These are phyloP conservation scores for Pseudovirgaria hyperparasitica DNA, from an alignment of 2,329 filamentous ascomycete species.

Conservation along the genomic window DNA sequence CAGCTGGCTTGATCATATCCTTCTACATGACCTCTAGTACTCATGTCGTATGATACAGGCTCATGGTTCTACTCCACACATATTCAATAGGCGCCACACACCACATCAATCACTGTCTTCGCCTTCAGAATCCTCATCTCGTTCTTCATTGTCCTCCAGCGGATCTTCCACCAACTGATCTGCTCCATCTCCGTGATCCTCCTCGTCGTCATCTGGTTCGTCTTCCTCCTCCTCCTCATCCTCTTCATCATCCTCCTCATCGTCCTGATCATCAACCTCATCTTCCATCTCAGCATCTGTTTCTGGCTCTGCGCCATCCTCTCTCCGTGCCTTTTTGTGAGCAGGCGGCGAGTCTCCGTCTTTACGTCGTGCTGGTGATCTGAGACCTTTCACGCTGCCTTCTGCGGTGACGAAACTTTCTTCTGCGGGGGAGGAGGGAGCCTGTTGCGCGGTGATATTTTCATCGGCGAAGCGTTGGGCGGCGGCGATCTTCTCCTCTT, in stretches of 20 bases:
- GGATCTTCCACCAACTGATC: conserved; percentile 33
- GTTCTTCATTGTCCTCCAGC: conserved; percentile 28
- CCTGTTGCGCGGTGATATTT: conserved; percentile 2
- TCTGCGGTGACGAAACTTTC: conserved; percentile 2
- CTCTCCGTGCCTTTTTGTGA: conserved; percentile 35
- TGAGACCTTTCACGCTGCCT: conserved; percentile 9
- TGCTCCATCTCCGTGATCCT: conserved; percentile 40
- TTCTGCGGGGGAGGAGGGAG: conserved; percentile 7
- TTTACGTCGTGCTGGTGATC: conserved; percentile 6
- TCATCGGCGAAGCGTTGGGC: too few relatives aligned
- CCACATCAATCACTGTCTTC: conserved; percentile 28
- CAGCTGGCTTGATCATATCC: too few relatives aligned
- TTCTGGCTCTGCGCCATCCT: conserved; percentile 25
- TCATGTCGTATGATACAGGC: too few relatives aligned
- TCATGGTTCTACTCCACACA: conserved; percentile 1
- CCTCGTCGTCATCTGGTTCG: conserved; percentile 37
- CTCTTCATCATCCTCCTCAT: conserved; percentile 32
- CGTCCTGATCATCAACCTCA: conserved; percentile 24
- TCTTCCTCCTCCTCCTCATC: conserved; percentile 33
- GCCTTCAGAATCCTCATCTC: conserved; percentile 42
- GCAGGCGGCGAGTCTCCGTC: conserved; percentile 34
- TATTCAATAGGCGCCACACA: not conserved
- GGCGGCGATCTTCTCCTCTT: conserved; percentile 44
- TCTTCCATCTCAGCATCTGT: conserved; percentile 22
- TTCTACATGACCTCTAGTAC: too few relatives aligned